Percentiles rank a stretch among this genome's conserved stretches.
Evolutionary conservation across 1,284 basidiomycete genomes (phyloP).

Genomic region (Malassezia nana): DNA sequence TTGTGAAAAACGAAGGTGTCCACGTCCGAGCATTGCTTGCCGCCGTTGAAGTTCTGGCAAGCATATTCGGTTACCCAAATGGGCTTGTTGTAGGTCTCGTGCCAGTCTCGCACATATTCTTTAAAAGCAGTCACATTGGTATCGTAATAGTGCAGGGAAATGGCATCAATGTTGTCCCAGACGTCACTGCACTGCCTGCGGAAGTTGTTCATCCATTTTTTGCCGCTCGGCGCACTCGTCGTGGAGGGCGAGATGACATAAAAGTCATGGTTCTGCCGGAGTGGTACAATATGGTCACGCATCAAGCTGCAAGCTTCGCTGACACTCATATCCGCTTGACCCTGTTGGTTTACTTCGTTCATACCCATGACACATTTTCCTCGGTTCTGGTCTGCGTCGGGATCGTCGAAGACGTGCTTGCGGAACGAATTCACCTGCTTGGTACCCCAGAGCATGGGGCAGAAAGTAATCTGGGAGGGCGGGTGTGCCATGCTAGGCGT

Average conservation of each 20-base stretch:
- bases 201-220: constrained; percentile 33
- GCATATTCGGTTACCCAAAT: constrained; percentile 40
- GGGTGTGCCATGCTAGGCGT: constrained; percentile 26
- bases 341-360: constrained; percentile 38
- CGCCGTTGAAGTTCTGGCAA: constrained; percentile 46
- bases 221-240: constrained; percentile 28
- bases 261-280: constrained; percentile 30
- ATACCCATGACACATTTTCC: constrained; percentile 37
- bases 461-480: constrained; percentile 31
- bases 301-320: constrained; percentile 27
- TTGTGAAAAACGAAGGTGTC: constrained; percentile 50
- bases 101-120: constrained; percentile 29
- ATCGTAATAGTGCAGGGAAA: constrained; percentile 41
- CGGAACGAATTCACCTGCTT: constrained; percentile 26
- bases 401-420: constrained; percentile 27
- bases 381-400: constrained; percentile 23
- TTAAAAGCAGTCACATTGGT: constrained; percentile 26
- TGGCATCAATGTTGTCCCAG: constrained; percentile 30
- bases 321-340: constrained; percentile 31
- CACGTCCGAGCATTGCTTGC: constrained; percentile 47
- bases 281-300: constrained; percentile 28
- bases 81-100: constrained; percentile 25
- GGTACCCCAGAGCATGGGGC: constrained; percentile 41
- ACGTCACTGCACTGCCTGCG: constrained; percentile 22
- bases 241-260: constrained; percentile 37